Percentiles rank a stretch among this genome's conserved stretches.
Conservation (phyloP, 176 grass and related monocot genomes). For the Oryza australiensis region DNA sequence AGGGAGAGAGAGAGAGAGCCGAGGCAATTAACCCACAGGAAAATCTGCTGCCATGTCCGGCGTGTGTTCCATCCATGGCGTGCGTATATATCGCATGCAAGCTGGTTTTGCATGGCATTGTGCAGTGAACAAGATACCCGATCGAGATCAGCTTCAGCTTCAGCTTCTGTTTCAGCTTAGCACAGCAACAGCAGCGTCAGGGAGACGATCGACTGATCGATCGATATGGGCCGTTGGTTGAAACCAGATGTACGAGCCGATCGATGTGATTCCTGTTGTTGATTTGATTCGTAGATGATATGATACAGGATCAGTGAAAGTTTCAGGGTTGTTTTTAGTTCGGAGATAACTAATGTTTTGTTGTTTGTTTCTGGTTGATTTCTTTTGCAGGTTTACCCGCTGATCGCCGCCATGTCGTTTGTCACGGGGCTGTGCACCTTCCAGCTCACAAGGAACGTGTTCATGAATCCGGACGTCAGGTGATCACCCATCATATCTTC, state of each 20-base stretch:
- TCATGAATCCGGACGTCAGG: conserved; percentile 85
- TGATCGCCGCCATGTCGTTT: conserved; percentile 78
- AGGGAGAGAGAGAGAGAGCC: too few species aligned
- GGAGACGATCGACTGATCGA: background rate
- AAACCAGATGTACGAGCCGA: conserved; percentile 28
- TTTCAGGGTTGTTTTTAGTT: too few species aligned
- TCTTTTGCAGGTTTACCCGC: conserved; percentile 70
- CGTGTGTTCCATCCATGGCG: background rate
- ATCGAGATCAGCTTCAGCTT: background rate
- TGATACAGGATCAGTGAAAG: too few species aligned
- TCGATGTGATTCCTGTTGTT: background rate
- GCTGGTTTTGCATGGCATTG: conserved; percentile 1
- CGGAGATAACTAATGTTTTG: background rate
- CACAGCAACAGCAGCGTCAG: background rate
- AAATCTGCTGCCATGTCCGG: background rate
- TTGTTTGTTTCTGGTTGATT: background rate
- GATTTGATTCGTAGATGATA: background rate
- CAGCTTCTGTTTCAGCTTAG: background rate
- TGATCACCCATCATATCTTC: too few species aligned
- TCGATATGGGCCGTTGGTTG: conserved; percentile 47
- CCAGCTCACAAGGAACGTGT: conserved; percentile 61
- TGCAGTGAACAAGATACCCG: background rate
- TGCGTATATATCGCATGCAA: background rate
- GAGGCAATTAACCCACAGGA: conserved; percentile 25
- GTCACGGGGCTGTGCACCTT: conserved; percentile 80